Evolutionary conservation across 306 rosid species (phyloP).

Genomic region (Inga laurina): DNA sequence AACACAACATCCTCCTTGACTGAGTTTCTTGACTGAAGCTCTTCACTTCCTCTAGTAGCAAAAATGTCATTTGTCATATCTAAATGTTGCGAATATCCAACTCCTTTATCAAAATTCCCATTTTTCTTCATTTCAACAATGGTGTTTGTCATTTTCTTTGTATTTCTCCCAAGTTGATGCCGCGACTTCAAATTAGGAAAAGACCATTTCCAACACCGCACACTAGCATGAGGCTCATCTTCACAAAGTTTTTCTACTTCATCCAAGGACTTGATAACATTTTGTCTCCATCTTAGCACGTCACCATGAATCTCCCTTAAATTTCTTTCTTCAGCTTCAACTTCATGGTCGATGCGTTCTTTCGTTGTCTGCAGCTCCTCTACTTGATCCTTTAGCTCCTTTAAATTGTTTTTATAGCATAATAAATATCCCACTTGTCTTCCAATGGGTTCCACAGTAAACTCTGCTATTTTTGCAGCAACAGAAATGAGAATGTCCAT

Average conservation of each 20-base stretch:
- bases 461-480: neutral
- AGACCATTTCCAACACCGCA: neutral
- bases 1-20: neutral
- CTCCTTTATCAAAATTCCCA: neutral
- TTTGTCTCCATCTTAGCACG: neutral
- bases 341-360: neutral
- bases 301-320: neutral
- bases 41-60: neutral
- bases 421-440: neutral
- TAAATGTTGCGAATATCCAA: neutral
- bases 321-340: neutral
- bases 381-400: neutral
- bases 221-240: neutral
- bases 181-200: neutral
- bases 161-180: slow-evolving; percentile 14
- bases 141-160: neutral
- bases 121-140: neutral
- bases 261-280: neutral
- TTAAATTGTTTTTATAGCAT: neutral
- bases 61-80: neutral
- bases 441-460: neutral
- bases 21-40: neutral
- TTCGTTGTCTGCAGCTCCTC: neutral
- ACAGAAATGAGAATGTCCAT: neutral
- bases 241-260: neutral